Percentiles rank a stretch among this genome's conserved stretches.
These are phyloP conservation scores for Mortierella antarctica DNA, from an alignment of 192 early-diverging fungal genomes.

Conservation along the genomic window DNA sequence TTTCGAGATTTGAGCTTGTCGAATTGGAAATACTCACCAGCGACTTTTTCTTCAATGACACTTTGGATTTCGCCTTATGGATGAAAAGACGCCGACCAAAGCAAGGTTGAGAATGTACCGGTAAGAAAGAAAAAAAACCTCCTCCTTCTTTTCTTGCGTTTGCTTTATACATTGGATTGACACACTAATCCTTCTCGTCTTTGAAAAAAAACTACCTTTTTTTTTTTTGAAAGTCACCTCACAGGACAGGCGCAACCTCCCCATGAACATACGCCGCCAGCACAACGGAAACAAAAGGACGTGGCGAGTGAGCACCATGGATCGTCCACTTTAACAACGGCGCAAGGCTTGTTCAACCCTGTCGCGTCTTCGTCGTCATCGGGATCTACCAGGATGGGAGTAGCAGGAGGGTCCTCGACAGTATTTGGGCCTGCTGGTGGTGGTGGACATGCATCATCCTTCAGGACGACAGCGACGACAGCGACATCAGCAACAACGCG, in stretches of 20 bases:
- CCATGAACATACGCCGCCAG: constrained; percentile 17
- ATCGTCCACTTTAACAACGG: no score
- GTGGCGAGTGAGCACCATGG: neutral
- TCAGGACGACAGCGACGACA: neutral
- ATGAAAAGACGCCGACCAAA: constrained; percentile 35
- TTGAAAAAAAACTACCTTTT: neutral
- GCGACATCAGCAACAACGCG: neutral
- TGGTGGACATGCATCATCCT: constrained; percentile 4
- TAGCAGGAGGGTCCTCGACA: no score
- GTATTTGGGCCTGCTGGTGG: neutral
- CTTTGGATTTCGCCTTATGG: neutral
- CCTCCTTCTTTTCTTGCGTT: neutral
- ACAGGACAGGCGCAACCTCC: constrained; percentile 42
- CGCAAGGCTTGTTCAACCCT: neutral
- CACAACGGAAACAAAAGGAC: constrained; percentile 16
- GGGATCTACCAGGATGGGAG: no score
- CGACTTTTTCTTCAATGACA: neutral
- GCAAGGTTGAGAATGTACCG: constrained; percentile 35
- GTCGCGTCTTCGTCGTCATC: constrained; percentile 9
- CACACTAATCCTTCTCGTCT: neutral
- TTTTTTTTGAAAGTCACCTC: constrained; percentile 15
- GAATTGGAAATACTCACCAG: neutral
- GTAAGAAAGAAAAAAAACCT: constrained; percentile 24
- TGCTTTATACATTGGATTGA: neutral
- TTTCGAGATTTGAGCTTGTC: neutral